Evolutionary conservation across 345 rosid genomes (phyloP).

Genomic region (Boechera retrofracta): DNA sequence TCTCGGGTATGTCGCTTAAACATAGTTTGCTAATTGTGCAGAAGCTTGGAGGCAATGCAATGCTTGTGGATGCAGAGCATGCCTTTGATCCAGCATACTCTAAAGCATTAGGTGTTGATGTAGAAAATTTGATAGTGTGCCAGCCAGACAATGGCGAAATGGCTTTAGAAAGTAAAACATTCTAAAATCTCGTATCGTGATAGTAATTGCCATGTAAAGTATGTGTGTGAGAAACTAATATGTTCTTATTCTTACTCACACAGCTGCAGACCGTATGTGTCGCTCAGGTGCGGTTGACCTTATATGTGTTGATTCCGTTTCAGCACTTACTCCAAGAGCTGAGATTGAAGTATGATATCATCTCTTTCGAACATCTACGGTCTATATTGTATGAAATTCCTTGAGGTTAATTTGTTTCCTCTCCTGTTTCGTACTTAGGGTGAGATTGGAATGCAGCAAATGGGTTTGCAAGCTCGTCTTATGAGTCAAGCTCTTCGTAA

Average conservation of each 20-base stretch:
- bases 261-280: slow-evolving; percentile 99
- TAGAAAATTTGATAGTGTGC: slow-evolving; percentile 87
- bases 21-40: slow-evolving; percentile 50
- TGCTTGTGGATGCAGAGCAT: slow-evolving; percentile 99
- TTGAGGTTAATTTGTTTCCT: not conserved
- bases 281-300: slow-evolving; percentile 95
- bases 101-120: slow-evolving; percentile 91
- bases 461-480: slow-evolving; percentile 97
- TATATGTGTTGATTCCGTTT: slow-evolving; percentile 94
- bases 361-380: not conserved
- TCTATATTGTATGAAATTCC: not conserved
- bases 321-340: slow-evolving; percentile 97
- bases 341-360: slow-evolving; percentile 82
- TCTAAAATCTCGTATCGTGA: not conserved
- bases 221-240: slow-evolving; percentile 31
- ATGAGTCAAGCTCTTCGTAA: slow-evolving; percentile 99
- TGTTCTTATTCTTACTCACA: slow-evolving; percentile 24
- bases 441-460: slow-evolving; percentile 99
- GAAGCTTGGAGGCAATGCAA: slow-evolving; percentile 96
- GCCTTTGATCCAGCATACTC: slow-evolving; percentile 99
- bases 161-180: slow-evolving; percentile 83
- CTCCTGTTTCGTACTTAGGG: slow-evolving; percentile 53
- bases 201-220: slow-evolving; percentile 2
- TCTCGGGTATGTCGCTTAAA: slow-evolving; percentile 1
- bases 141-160: slow-evolving; percentile 97